These are phyloP conservation scores for Isoetes taiwanensis DNA, from an alignment of 75 land plant species.

Conservation along the genomic window DNA sequence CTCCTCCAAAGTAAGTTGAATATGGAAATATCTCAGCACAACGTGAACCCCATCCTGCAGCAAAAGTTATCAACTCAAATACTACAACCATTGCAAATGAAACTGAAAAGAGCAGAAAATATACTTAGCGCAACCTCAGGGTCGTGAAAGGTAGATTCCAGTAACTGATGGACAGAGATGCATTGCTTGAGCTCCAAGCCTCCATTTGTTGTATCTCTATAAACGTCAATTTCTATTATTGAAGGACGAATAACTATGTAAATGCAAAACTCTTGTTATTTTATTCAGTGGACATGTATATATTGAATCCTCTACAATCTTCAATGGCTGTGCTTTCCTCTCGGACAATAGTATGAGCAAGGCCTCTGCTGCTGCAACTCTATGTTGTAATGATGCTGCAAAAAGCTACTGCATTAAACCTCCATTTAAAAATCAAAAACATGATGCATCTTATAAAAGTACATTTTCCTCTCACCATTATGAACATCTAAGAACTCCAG, in stretches of 20 bases:
- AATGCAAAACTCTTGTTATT: no score
- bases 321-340: conserved; percentile 47
- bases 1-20: conserved; percentile 72
- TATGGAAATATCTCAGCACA: conserved; percentile 81
- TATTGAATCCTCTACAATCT: conserved; percentile 60
- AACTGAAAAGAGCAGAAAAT: conserved; percentile 8
- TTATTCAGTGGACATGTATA: no score
- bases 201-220: no score
- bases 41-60: conserved; percentile 61
- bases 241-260: no score
- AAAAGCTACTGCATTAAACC: no score
- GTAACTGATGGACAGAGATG: conserved; percentile 53
- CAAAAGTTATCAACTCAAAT: background rate
- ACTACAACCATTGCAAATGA: background rate
- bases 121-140: conserved; percentile 71
- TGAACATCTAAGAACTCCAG: no score
- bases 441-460: no score
- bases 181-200: conserved; percentile 77
- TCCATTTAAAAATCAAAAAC: no score
- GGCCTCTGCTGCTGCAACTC: conserved; percentile 92
- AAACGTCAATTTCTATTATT: no score
- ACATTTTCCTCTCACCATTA: no score
- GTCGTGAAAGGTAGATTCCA: conserved; percentile 45
- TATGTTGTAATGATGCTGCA: conserved; percentile 80
- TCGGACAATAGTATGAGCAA: conserved; percentile 50